A percentile compares a stretch with the other conserved stretches of the same genome.
Conservation (phyloP, 805 yeast genomes). For the Kazachstania psychrophila region DNA sequence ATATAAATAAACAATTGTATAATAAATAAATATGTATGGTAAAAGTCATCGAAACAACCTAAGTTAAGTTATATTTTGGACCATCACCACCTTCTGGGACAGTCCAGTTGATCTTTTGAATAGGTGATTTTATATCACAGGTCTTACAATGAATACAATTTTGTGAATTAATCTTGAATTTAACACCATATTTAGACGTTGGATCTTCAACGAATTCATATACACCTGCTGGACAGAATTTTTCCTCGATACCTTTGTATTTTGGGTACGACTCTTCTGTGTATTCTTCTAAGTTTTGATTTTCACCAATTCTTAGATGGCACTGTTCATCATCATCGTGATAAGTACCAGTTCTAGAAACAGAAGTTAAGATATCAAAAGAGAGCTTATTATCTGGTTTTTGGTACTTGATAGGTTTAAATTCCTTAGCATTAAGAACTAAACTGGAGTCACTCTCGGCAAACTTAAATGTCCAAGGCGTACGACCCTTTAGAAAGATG, state of each 20-base stretch:
- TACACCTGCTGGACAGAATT: slow-evolving; percentile 98
- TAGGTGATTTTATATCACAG: slow-evolving; percentile 93
- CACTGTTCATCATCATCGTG: slow-evolving; percentile 92
- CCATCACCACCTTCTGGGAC: slow-evolving; percentile 99
- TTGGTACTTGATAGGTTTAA: slow-evolving; percentile 73
- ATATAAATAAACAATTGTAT: slow-evolving; percentile 8
- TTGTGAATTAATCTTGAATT: slow-evolving; percentile 89
- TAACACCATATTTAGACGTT: slow-evolving; percentile 47
- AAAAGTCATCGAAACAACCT: background rate
- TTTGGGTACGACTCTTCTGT: slow-evolving; percentile 60
- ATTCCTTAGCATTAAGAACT: slow-evolving; percentile 60
- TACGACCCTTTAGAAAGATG: slow-evolving; percentile 62
- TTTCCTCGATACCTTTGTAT: slow-evolving; percentile 77
- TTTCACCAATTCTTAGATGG: slow-evolving; percentile 58
- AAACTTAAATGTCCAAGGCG: slow-evolving; percentile 81
- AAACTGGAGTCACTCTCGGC: slow-evolving; percentile 59
- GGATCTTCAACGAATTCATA: slow-evolving; percentile 80
- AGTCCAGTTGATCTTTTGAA: slow-evolving; percentile 89
- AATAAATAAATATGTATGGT: slow-evolving; percentile 1
- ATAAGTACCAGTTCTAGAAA: slow-evolving; percentile 90
- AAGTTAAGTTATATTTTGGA: slow-evolving; percentile 64
- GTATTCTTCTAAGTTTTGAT: slow-evolving; percentile 57
- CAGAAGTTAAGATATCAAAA: slow-evolving; percentile 89
- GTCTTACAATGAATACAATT: slow-evolving; percentile 98
- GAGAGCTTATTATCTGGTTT: slow-evolving; percentile 93